Evolutionary conservation across 257 asterid genomes (phyloP).

Genomic region (Ballota nigra): DNA sequence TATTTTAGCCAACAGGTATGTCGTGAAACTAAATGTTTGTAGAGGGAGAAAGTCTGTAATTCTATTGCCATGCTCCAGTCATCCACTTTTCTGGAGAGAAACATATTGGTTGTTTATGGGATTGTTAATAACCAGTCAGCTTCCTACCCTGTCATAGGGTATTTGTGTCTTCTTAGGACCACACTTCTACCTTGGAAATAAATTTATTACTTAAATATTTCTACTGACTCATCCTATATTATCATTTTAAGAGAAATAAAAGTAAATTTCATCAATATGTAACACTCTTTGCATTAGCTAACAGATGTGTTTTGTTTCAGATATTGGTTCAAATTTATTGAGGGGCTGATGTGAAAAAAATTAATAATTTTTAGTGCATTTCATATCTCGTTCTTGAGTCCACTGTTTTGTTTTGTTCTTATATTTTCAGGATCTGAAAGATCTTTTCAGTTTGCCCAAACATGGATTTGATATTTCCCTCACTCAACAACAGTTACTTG

Average conservation of each 20-base stretch:
- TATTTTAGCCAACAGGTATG: conserved; percentile 90
- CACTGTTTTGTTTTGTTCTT: conserved; percentile 4
- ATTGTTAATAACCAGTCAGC: not conserved
- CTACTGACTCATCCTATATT: not conserved
- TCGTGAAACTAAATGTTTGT: conserved; percentile 16
- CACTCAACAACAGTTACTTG: conserved; percentile 83
- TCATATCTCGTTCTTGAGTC: conserved; percentile 12
- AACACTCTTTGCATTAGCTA: not conserved
- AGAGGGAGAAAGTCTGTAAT: not conserved
- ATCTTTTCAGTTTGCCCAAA: conserved; percentile 76
- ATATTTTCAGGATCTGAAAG: conserved; percentile 68
- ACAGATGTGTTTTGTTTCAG: not conserved
- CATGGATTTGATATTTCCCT: conserved; percentile 83
- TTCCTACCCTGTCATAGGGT: not conserved
- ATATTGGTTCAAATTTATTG: not conserved
- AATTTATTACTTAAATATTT: not conserved
- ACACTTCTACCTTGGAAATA: not conserved
- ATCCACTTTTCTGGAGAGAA: not conserved
- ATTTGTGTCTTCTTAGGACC: not conserved
- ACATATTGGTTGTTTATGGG: not conserved
- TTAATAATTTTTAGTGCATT: not conserved
- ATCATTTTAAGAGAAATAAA: not conserved
- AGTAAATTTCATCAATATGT: not conserved
- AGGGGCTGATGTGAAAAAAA: not conserved
- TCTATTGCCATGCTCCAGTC: not conserved